Base-by-base conservation (phyloP, 2,329 filamentous ascomycete genomes). In the Dothistroma septosporum region DNA sequence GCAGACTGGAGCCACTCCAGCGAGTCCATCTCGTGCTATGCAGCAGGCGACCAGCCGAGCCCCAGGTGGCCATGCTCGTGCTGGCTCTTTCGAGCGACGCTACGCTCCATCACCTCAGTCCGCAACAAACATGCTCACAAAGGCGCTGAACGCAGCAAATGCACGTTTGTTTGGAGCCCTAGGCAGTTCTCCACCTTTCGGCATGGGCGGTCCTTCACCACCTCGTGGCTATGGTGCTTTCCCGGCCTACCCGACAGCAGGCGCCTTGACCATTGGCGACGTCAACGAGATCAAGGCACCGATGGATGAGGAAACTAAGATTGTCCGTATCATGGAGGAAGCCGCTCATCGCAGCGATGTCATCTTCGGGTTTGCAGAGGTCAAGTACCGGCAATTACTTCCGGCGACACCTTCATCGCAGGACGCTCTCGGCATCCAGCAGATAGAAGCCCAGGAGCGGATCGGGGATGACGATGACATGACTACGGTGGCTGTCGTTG, bases 351-450 rank as follows among this genome's bases (percentile, higher is more conserved):
- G 92, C 44, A 97, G 92, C 72, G 92, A 99, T 74, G 94, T 97
- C 50, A 92, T 99, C 2, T 99, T 92, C 74, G 92, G 93, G 2
- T 97, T 99, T 76, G 94, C 94, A 6, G 93, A 99, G 77, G 93
- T 99, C 72, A 99, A 99, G 76, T 97, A 95, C 77, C 94, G 95
- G 76, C 94, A 99, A 75, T 83, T 99, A n/a, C 85, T 97, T 54
- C 94, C 94, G 2, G 79, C 94, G 49, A 87, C 91, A 1, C 94
- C 93, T 1, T 93, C 90, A 0, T 62, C 67, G 2, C 86, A 90
- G 53, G 86, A 89, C 66, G 86, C 85, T 6, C 81, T 91, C 4
- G 87, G 88, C 7, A 78, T 81, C 48, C 78, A 77, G 54, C 74
- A 76, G 55, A 86, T 87, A 14, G 75, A 83, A n/a, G 77, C 78